These are phyloP conservation scores for Mycena metata DNA, from an alignment of 768 basidiomycete genomes.

Conservation along the genomic window DNA sequence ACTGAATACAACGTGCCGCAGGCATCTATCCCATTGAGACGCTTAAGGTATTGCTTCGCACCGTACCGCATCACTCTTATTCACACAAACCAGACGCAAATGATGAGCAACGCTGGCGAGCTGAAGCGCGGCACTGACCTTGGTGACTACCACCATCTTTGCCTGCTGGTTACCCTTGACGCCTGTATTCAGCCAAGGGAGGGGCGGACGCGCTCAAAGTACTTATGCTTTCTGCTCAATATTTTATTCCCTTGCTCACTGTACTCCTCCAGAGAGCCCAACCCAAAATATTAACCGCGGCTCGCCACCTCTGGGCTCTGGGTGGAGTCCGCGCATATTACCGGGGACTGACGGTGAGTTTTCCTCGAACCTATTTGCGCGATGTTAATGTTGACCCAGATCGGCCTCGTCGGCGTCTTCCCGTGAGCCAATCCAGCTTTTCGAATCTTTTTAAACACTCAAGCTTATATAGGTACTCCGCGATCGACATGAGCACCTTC, in stretches of 20 bases:
- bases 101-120: slow-evolving; percentile 89
- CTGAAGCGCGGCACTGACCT: slow-evolving; percentile 47
- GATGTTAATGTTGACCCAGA: slow-evolving; percentile 58
- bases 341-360: slow-evolving; percentile 86
- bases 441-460: not conserved
- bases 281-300: slow-evolving; percentile 72
- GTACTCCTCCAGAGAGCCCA: slow-evolving; percentile 34
- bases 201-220: slow-evolving; percentile 21
- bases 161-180: slow-evolving; percentile 11
- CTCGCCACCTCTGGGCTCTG: slow-evolving; percentile 79
- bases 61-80: slow-evolving; percentile 37
- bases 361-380: not conserved
- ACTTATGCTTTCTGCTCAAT: not conserved
- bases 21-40: slow-evolving; percentile 98
- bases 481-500: slow-evolving; percentile 98
- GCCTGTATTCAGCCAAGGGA: slow-evolving; percentile 22
- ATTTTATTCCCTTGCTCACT: not conserved
- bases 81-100: slow-evolving; percentile 76
- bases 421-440: slow-evolving; percentile 68
- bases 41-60: slow-evolving; percentile 72
- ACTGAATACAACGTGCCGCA: slow-evolving; percentile 49
- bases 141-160: slow-evolving; percentile 17
- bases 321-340: slow-evolving; percentile 91
- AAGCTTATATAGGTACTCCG: slow-evolving; percentile 73
- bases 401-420: slow-evolving; percentile 96